Percentiles rank a stretch among this genome's conserved stretches.
Evolutionary conservation across 495 filamentous ascomycete genomes (phyloP).

Genomic region (Penicillium riverlandense): DNA sequence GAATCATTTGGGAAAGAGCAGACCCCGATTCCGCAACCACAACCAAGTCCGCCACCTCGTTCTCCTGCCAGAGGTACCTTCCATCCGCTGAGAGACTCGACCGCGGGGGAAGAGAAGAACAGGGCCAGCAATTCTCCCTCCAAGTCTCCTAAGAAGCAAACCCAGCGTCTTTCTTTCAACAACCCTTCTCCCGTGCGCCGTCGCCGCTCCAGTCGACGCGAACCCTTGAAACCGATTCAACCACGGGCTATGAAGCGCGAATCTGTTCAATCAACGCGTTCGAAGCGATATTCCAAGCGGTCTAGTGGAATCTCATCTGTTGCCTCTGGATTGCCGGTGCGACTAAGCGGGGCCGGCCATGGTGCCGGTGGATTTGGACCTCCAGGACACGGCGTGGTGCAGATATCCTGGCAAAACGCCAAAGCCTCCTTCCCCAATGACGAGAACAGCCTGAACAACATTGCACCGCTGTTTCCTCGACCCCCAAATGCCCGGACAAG

Average conservation of each 20-base stretch:
- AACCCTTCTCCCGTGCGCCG: slow-evolving; percentile 26
- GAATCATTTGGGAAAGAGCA: slow-evolving; percentile 19
- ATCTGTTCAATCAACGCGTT: slow-evolving; percentile 32
- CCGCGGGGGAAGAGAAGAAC: slow-evolving; percentile 17
- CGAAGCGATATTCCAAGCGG: slow-evolving; percentile 35
- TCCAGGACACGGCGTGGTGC: slow-evolving; percentile 35
- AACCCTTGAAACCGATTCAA: slow-evolving; percentile 34
- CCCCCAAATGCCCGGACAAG: slow-evolving; percentile 24
- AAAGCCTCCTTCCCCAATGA: slow-evolving; percentile 31
- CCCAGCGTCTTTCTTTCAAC: slow-evolving; percentile 25
- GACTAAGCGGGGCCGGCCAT: slow-evolving; percentile 41
- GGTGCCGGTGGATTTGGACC: slow-evolving; percentile 44
- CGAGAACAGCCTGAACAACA: slow-evolving; percentile 28
- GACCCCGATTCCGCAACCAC: slow-evolving; percentile 6
- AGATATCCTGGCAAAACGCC: slow-evolving; percentile 43
- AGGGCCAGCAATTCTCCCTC: slow-evolving; percentile 9
- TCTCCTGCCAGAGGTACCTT: slow-evolving; percentile 26
- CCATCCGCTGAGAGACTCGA: slow-evolving; percentile 15
- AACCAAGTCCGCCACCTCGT: slow-evolving; percentile 20
- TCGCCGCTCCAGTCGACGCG: slow-evolving; percentile 23
- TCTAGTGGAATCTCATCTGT: slow-evolving; percentile 37
- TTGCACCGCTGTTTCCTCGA: slow-evolving; percentile 34
- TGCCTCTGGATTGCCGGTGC: slow-evolving; percentile 29
- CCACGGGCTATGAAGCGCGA: slow-evolving; percentile 37
- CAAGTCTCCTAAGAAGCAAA: slow-evolving; percentile 16